Evolutionary conservation across 805 yeast species (phyloP).

Genomic region (Blastobotrys americana): DNA sequence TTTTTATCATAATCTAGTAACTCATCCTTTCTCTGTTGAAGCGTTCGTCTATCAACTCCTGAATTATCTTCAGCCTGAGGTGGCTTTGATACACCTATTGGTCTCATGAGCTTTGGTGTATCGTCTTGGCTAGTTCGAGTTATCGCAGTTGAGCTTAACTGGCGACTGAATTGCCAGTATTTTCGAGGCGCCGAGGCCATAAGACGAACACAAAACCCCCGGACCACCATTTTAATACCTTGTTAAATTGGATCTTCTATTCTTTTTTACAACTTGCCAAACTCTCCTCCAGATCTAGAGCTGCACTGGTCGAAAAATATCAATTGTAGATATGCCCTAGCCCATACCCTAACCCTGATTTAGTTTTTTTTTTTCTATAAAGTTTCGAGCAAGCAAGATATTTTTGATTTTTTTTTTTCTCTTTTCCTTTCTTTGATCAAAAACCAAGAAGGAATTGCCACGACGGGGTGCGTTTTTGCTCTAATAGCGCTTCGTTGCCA

Average conservation of each 20-base stretch:
- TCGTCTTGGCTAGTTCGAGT: conserved; percentile 6
- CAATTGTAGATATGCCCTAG: too few species aligned
- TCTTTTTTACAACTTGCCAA: too few species aligned
- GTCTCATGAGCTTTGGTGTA: conserved; percentile 32
- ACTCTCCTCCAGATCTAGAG: too few species aligned
- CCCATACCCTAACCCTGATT: conserved; percentile 3
- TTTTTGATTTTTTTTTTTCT: conserved; percentile 13
- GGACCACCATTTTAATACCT: too few species aligned
- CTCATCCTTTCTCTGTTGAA: conserved; percentile 38
- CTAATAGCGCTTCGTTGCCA: conserved; percentile 32
- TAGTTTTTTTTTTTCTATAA: conserved; percentile 14
- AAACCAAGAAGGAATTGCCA: conserved; percentile 33
- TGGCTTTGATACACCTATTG: conserved; percentile 39
- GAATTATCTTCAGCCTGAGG: conserved; percentile 36
- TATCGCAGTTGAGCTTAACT: not conserved
- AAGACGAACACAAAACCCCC: too few species aligned
- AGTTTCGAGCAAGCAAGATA: too few species aligned
- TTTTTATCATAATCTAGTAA: conserved; percentile 45
- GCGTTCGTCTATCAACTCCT: conserved; percentile 35
- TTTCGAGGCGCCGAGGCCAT: too few species aligned
- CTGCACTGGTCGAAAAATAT: too few species aligned
- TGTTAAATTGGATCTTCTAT: too few species aligned
- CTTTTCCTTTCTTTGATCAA: conserved; percentile 28
- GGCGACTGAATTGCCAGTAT: too few species aligned
- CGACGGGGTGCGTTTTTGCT: conserved; percentile 27